A percentile compares a stretch with the other conserved stretches of the same genome.
phyloP scores from a whole-genome alignment of 1,284 basidiomycete genomes.

The Pseudozyma thailandica region DNA sequence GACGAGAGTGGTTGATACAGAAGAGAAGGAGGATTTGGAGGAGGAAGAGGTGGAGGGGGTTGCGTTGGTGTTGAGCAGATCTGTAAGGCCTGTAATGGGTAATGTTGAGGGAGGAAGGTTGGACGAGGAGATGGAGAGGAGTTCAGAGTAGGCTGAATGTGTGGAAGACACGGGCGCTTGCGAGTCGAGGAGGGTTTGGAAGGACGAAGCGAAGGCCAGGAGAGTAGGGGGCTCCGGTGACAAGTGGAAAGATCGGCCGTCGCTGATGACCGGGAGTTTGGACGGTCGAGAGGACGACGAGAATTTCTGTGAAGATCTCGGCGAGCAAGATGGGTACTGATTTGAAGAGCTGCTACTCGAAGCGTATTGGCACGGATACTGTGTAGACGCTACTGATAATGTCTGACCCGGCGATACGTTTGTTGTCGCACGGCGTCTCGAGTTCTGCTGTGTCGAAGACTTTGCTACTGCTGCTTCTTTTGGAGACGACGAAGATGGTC shows the following conservation, averaged over 20 bases:
- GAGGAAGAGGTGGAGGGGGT: slow-evolving; percentile 20
- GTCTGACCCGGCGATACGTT: no score
- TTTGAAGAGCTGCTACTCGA: no score
- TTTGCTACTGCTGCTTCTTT: background rate
- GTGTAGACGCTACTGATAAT: no score
- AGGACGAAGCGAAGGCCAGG: slow-evolving; percentile 38
- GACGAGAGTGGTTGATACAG: slow-evolving; percentile 14
- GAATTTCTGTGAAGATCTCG: background rate
- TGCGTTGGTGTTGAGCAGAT: slow-evolving; percentile 19
- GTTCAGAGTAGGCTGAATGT: slow-evolving; percentile 41
- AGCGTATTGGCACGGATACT: no score
- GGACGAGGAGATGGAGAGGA: slow-evolving; percentile 34
- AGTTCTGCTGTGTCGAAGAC: no score
- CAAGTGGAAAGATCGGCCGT: slow-evolving; percentile 1
- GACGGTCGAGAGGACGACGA: background rate
- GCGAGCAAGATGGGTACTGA: background rate
- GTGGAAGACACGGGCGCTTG: slow-evolving; percentile 36
- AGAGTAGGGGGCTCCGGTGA: slow-evolving; percentile 21
- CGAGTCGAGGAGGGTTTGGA: slow-evolving; percentile 36
- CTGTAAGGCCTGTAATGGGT: slow-evolving; percentile 24
- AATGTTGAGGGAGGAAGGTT: slow-evolving; percentile 37
- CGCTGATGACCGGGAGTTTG: background rate
- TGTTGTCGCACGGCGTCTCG: no score
- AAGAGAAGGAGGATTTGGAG: slow-evolving; percentile 37
- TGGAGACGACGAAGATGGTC: background rate